These are phyloP conservation scores for Diutina mesorugosa DNA, from an alignment of 1,139 yeast species.

Conservation along the genomic window DNA sequence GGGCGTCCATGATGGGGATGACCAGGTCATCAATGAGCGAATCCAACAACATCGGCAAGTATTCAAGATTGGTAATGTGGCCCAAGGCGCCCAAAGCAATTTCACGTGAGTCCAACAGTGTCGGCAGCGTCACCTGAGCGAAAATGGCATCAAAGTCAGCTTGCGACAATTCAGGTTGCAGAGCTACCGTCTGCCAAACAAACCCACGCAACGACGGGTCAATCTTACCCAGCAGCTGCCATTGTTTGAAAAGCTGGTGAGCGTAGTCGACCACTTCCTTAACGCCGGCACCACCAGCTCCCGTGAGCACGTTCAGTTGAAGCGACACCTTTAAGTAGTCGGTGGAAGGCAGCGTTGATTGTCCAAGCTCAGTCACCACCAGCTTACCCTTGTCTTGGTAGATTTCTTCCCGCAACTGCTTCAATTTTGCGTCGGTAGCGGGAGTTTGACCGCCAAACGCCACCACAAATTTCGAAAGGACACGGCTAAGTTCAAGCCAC, in stretches of 20 bases:
- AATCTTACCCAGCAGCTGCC: constrained; percentile 22
- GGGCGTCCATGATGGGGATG: constrained; percentile 63
- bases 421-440: constrained; percentile 16
- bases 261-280: constrained; percentile 18
- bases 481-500: constrained; percentile 47
- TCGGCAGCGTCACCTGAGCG: constrained; percentile 40
- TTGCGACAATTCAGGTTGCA: constrained; percentile 26
- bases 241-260: constrained; percentile 21
- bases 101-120: constrained; percentile 56
- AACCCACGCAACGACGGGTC: constrained; percentile 46
- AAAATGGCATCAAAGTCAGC: constrained; percentile 35
- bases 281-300: background rate
- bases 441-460: constrained; percentile 30
- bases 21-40: constrained; percentile 21
- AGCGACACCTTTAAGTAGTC: background rate
- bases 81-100: constrained; percentile 54
- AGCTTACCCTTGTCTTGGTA: background rate
- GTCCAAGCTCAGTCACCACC: background rate
- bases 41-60: constrained; percentile 24
- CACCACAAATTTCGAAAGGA: constrained; percentile 27
- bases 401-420: constrained; percentile 9
- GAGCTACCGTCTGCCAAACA: constrained; percentile 36
- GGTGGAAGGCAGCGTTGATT: background rate
- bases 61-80: constrained; percentile 24
- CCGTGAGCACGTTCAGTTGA: background rate